phyloP scores from a whole-genome alignment of 1,284 basidiomycete species.

The Microbotryum lychnidis-dioicae region DNA sequence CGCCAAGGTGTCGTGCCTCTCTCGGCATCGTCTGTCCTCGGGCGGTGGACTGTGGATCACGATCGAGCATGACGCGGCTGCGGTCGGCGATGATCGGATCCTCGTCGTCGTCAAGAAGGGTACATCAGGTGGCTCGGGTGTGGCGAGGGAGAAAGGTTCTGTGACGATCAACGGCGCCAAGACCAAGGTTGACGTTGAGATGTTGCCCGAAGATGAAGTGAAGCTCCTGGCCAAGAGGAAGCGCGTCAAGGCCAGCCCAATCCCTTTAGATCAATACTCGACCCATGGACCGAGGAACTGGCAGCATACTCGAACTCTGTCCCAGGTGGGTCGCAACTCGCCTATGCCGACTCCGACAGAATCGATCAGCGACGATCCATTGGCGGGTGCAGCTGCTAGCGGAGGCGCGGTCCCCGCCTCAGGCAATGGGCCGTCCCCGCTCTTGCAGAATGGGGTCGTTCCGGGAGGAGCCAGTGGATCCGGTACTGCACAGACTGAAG shows the following conservation, averaged over 20 bases:
- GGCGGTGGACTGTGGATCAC: conserved; percentile 97
- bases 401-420: neutral
- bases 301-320: neutral
- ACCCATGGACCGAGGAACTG: conserved; percentile 17
- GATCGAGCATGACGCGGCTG: conserved; percentile 68
- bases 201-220: conserved; percentile 79
- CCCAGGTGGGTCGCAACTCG: neutral
- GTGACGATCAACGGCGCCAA: conserved; percentile 87
- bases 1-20: conserved; percentile 68
- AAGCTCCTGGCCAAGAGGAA: conserved; percentile 74
- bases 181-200: conserved; percentile 80
- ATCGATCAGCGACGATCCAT: neutral
- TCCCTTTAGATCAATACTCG: conserved; percentile 71
- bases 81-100: conserved; percentile 41
- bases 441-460: neutral
- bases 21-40: conserved; percentile 77
- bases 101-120: conserved; percentile 64
- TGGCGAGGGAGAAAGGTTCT: conserved; percentile 59
- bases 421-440: neutral
- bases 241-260: conserved; percentile 72
- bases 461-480: neutral
- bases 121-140: conserved; percentile 41
- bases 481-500: neutral
- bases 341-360: conserved; percentile 1
- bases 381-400: neutral